Evolutionary conservation across 1,139 yeast species (phyloP).

Genomic region (Blastobotrys buckinghamii): DNA sequence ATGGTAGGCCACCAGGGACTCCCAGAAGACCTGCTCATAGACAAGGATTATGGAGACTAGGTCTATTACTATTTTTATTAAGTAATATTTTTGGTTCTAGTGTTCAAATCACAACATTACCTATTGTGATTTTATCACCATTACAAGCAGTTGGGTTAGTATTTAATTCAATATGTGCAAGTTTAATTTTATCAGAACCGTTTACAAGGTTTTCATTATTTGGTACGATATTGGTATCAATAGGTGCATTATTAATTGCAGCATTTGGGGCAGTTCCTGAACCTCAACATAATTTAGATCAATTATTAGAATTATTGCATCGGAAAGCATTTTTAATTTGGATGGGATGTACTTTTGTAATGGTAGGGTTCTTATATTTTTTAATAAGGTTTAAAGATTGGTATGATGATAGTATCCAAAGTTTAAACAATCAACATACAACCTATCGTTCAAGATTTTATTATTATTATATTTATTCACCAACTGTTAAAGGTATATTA

Average conservation of each 20-base stretch:
- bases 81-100: conserved; percentile 79
- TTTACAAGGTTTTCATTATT: conserved; percentile 52
- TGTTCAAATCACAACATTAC: conserved; percentile 78
- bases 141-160: conserved; percentile 86
- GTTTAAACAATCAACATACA: neutral
- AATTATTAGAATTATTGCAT: conserved; percentile 39
- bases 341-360: conserved; percentile 37
- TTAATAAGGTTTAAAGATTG: conserved; percentile 11
- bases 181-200: conserved; percentile 59
- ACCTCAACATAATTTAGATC: conserved; percentile 45
- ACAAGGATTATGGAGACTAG: conserved; percentile 68
- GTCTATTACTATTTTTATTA: conserved; percentile 61
- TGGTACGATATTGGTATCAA: conserved; percentile 64
- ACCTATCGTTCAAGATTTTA: neutral
- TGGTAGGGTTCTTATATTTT: conserved; percentile 28
- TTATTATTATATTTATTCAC: neutral
- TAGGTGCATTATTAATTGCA: conserved; percentile 80
- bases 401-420: conserved; percentile 1
- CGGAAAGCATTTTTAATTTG: conserved; percentile 42
- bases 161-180: conserved; percentile 73
- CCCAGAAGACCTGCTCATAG: conserved; percentile 41
- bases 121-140: conserved; percentile 74
- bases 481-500: conserved; percentile 42
- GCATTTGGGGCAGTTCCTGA: conserved; percentile 58
- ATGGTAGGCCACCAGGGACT: conserved; percentile 25